Conservation (phyloP, 2,329 filamentous ascomycete species). For the Aspergillus nomiae region DNA sequence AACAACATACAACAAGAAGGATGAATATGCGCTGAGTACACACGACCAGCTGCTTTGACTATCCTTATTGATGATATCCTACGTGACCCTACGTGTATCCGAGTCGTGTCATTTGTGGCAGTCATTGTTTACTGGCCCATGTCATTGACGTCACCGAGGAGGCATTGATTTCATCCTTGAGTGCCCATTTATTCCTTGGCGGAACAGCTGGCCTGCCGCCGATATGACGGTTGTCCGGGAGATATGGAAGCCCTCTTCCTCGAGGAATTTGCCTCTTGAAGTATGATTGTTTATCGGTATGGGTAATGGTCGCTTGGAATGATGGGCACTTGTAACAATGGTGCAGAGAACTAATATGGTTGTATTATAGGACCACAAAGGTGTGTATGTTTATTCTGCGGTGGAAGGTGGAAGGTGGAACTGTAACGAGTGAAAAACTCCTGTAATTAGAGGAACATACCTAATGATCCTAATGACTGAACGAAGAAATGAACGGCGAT, state of each 20-base stretch:
- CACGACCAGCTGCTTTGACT: too few species aligned
- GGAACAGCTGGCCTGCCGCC: background rate
- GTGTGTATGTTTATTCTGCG: background rate
- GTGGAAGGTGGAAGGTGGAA: background rate
- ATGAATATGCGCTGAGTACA: background rate
- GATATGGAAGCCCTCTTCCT: background rate
- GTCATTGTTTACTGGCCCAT: background rate
- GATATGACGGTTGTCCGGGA: background rate
- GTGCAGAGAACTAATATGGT: background rate
- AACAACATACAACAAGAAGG: background rate
- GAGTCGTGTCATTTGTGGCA: background rate
- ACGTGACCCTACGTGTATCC: background rate
- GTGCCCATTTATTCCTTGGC: background rate
- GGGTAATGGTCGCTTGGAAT: background rate
- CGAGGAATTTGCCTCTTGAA: slow-evolving; percentile 6
- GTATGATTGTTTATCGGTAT: background rate
- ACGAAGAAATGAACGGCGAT: slow-evolving; percentile 1
- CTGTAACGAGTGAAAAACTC: background rate
- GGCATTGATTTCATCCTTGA: background rate
- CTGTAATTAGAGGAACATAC: background rate
- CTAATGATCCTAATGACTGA: background rate
- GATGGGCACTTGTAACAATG: background rate
- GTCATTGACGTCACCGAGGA: background rate
- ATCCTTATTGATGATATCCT: background rate
- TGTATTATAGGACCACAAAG: background rate